Percentiles rank a stretch among this genome's conserved stretches.
Conservation (phyloP, 78 protist genomes). For the Capsaspora owczarzaki region DNA sequence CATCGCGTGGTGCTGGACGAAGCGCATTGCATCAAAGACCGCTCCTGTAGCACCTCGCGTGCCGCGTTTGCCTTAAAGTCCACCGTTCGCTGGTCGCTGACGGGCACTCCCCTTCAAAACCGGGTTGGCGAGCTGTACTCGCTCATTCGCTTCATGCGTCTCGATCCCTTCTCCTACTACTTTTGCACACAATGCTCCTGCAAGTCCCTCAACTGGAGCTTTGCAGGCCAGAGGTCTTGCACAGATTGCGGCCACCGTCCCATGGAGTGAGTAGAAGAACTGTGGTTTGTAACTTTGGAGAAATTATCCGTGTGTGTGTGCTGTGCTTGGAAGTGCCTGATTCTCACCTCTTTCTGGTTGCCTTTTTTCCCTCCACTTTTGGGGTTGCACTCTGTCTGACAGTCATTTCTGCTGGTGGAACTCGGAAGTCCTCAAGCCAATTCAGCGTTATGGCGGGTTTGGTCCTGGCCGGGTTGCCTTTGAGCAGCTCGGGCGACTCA, state of each 20-base stretch:
- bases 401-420: conserved; percentile 28
- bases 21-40: conserved; percentile 43
- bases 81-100: conserved; percentile 5
- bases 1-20: conserved; percentile 42
- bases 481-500: background rate
- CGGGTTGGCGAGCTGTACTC: conserved; percentile 40
- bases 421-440: conserved; percentile 17
- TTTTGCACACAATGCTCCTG: conserved; percentile 22
- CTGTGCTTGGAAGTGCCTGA: too few species aligned
- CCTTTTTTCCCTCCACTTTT: too few species aligned
- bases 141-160: conserved; percentile 17
- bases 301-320: too few species aligned
- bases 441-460: conserved; percentile 15
- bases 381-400: background rate
- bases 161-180: conserved; percentile 22
- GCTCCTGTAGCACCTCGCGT: conserved; percentile 24
- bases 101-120: conserved; percentile 39
- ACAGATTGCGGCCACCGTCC: conserved; percentile 10
- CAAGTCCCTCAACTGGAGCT: conserved; percentile 24
- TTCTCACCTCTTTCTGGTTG: too few species aligned
- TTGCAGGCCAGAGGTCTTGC: background rate
- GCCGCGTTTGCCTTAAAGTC: conserved; percentile 19
- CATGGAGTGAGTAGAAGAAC: too few species aligned
- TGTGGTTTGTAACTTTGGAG: too few species aligned
- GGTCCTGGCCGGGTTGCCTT: conserved; percentile 15